These are phyloP conservation scores for Linum usitatissimum DNA, from an alignment of 345 rosid genomes.

Conservation along the genomic window DNA sequence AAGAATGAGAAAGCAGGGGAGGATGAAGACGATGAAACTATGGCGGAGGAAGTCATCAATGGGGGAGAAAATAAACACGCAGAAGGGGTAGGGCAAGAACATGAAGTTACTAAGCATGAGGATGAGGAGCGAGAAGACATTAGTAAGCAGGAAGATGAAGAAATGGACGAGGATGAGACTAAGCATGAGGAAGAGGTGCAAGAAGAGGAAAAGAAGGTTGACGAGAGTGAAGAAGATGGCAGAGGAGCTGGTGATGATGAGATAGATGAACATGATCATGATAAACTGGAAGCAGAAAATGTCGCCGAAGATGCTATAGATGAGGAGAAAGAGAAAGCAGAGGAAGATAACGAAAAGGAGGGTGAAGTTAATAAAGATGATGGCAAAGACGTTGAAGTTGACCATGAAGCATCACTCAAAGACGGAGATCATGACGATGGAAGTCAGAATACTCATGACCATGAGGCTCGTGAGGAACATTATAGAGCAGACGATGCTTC, in stretches of 20 bases:
- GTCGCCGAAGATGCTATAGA: conserved; percentile 42
- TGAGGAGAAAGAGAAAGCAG: conserved; percentile 28
- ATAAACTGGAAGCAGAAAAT: conserved; percentile 27
- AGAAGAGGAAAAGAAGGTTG: conserved; percentile 17
- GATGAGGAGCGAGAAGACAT: conserved; percentile 13
- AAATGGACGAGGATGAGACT: conserved; percentile 17
- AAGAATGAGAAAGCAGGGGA: conserved; percentile 28
- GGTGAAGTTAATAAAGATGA: conserved; percentile 22
- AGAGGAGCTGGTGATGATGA: conserved; percentile 18
- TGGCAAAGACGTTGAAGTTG: conserved; percentile 27
- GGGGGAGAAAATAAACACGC: conserved; percentile 22
- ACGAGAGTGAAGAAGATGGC: conserved; percentile 13
- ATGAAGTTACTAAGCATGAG: conserved; percentile 15
- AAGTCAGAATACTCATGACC: conserved; percentile 36
- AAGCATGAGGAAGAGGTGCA: conserved; percentile 34
- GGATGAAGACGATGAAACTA: conserved; percentile 32
- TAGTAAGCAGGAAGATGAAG: conserved; percentile 15
- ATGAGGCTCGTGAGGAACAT: conserved; percentile 75
- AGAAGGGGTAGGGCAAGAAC: conserved; percentile 22
- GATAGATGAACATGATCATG: conserved; percentile 17
- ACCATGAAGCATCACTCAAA: conserved; percentile 23
- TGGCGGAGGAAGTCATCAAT: conserved; percentile 17
- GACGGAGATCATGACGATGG: conserved; percentile 31
- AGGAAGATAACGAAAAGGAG: conserved; percentile 27
- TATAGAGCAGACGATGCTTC: conserved; percentile 95